A percentile compares a stretch with the other conserved stretches of the same genome.
phyloP scores from a whole-genome alignment of 192 early-diverging fungal genomes.

The Coemansia sp. region DNA sequence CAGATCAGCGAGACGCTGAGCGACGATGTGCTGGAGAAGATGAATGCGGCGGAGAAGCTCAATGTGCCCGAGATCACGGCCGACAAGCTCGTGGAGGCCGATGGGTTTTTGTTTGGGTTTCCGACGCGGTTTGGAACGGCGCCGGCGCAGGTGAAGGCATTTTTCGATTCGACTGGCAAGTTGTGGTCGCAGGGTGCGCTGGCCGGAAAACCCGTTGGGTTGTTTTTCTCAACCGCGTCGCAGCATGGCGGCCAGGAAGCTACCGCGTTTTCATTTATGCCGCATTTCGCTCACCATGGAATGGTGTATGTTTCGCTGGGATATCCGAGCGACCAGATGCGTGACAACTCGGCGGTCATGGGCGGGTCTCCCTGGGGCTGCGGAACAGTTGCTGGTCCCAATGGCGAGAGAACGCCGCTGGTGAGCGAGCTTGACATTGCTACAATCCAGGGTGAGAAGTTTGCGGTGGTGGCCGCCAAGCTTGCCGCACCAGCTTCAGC shows the following conservation, averaged over 20 bases:
- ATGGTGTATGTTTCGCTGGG: constrained; percentile 61
- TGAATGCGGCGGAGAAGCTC: constrained; percentile 58
- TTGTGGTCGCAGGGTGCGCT: constrained; percentile 22
- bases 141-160: constrained; percentile 30
- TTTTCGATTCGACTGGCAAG: constrained; percentile 32
- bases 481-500: constrained; percentile 2
- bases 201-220: constrained; percentile 22
- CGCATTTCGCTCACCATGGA: constrained; percentile 60
- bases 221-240: constrained; percentile 53
- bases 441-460: constrained; percentile 33
- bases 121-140: constrained; percentile 37
- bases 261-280: constrained; percentile 53
- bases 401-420: constrained; percentile 23
- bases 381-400: constrained; percentile 24
- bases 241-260: constrained; percentile 62
- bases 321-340: constrained; percentile 22
- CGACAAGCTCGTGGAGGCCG: constrained; percentile 55
- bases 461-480: constrained; percentile 31
- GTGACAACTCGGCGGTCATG: constrained; percentile 15
- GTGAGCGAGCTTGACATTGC: constrained; percentile 35
- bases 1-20: constrained; percentile 62
- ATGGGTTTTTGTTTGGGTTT: constrained; percentile 34
- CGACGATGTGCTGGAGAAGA: constrained; percentile 60
- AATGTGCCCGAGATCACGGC: constrained; percentile 58
- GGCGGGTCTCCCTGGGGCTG: constrained; percentile 33